These are phyloP conservation scores for Neurospora hispaniola DNA, from an alignment of 495 filamentous ascomycete species.

Conservation along the genomic window DNA sequence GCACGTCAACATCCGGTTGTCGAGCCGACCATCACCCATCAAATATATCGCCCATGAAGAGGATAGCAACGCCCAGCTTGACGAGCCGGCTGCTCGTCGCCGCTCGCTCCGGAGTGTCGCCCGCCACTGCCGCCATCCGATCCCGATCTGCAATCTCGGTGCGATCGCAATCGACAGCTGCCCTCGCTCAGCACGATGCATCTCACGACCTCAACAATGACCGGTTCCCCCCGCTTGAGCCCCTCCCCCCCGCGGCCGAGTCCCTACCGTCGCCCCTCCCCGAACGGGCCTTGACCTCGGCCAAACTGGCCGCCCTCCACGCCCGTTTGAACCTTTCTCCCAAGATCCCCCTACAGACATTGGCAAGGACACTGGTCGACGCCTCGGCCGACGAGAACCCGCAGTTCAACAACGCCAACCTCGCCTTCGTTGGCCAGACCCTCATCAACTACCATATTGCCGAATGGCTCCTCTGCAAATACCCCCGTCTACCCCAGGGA, in stretches of 20 bases:
- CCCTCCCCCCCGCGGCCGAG: conserved; percentile 11
- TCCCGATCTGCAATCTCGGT: conserved; percentile 10
- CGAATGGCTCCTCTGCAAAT: conserved; percentile 77
- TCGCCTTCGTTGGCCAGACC: conserved; percentile 70
- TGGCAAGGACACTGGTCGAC: conserved; percentile 80
- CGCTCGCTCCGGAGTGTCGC: conserved; percentile 26
- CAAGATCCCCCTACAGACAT: conserved; percentile 71
- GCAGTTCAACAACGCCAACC: conserved; percentile 46
- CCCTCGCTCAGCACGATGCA: conserved; percentile 10
- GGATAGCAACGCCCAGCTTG: conserved; percentile 29
- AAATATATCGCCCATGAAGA: conserved; percentile 25
- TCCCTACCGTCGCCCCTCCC: conserved; percentile 54
- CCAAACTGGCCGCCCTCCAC: conserved; percentile 89
- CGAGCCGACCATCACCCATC: not conserved
- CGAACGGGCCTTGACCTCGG: conserved; percentile 56
- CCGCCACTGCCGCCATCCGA: conserved; percentile 25
- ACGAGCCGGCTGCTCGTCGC: conserved; percentile 24
- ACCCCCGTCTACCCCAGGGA: conserved; percentile 76
- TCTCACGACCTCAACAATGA: conserved; percentile 9
- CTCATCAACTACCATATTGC: conserved; percentile 77
- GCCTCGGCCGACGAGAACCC: conserved; percentile 65
- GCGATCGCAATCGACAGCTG: conserved; percentile 14
- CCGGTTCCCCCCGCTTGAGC: conserved; percentile 20
- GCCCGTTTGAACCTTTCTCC: conserved; percentile 76
- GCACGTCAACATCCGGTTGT: not conserved